Percentiles rank a stretch among this genome's conserved stretches.
phyloP scores from a whole-genome alignment of 148 eudicot species.

The Fagopyrum esculentum region DNA sequence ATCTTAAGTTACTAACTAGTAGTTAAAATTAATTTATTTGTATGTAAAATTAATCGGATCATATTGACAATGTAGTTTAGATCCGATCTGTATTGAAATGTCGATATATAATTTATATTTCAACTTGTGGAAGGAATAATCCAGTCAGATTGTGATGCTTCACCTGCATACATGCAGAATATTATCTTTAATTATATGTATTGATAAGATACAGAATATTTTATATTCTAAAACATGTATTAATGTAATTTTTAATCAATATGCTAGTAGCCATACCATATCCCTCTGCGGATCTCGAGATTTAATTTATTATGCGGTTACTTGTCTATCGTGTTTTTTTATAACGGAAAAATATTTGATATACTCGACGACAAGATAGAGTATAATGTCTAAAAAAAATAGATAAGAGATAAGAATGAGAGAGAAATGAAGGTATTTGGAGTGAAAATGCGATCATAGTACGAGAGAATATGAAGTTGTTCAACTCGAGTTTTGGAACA shows the following conservation, averaged over 20 bases:
- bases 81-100: not conserved
- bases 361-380: too few relatives aligned
- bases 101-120: not conserved
- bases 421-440: too few relatives aligned
- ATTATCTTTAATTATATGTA: not conserved
- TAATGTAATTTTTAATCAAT: not conserved
- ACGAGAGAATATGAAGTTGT: too few relatives aligned
- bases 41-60: not conserved
- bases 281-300: conserved; percentile 7
- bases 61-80: not conserved
- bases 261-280: not conserved
- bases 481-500: too few relatives aligned
- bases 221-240: not conserved
- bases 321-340: not conserved
- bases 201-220: not conserved
- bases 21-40: not conserved
- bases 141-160: conserved; percentile 6
- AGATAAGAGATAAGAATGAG: too few relatives aligned
- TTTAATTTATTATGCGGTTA: not conserved
- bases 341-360: not conserved
- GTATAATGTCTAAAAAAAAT: too few relatives aligned
- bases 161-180: conserved; percentile 9
- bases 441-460: too few relatives aligned
- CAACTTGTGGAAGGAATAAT: conserved; percentile 12
- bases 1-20: not conserved